A percentile compares a stretch with the other conserved stretches of the same genome.
Conservation (phyloP, 2,329 filamentous ascomycete species). For the Diaporthe amygdali region DNA sequence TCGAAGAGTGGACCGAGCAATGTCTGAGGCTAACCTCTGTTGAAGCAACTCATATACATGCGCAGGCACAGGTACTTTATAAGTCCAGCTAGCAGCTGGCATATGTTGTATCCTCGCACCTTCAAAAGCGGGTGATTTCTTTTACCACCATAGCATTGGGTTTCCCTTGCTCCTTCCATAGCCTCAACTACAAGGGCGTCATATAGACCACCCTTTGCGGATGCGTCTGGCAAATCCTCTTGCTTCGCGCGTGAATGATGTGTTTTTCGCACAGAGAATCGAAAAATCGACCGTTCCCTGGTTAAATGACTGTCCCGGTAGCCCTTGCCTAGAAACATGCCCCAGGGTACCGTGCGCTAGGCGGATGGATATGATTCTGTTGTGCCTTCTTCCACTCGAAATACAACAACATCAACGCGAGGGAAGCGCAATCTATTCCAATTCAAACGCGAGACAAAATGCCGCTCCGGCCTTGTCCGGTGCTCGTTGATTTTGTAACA, state of each 20-base stretch:
- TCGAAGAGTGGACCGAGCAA: conserved; percentile 47
- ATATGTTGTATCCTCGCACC: background rate
- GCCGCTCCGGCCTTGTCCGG: background rate
- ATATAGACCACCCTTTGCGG: background rate
- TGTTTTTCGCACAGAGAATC: background rate
- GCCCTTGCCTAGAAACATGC: background rate
- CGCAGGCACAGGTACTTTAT: background rate
- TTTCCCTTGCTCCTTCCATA: background rate
- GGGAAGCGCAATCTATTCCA: background rate
- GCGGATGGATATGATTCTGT: too few relatives aligned
- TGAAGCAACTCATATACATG: conserved; percentile 19
- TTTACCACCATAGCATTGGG: background rate
- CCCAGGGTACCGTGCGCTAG: background rate
- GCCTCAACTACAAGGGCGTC: background rate
- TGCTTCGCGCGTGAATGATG: background rate
- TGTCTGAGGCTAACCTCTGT: conserved; percentile 51
- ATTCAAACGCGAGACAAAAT: background rate
- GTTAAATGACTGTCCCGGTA: background rate
- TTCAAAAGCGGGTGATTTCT: background rate
- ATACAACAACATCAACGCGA: background rate
- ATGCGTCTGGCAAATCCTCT: background rate
- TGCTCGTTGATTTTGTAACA: background rate
- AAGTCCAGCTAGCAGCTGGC: background rate
- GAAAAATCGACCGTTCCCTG: background rate
- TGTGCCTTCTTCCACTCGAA: background rate